A percentile compares a stretch with the other conserved stretches of the same genome.
Evolutionary conservation across 2,329 filamentous ascomycete species (phyloP).

Genomic region (Apiospora rasikravindrae): DNA sequence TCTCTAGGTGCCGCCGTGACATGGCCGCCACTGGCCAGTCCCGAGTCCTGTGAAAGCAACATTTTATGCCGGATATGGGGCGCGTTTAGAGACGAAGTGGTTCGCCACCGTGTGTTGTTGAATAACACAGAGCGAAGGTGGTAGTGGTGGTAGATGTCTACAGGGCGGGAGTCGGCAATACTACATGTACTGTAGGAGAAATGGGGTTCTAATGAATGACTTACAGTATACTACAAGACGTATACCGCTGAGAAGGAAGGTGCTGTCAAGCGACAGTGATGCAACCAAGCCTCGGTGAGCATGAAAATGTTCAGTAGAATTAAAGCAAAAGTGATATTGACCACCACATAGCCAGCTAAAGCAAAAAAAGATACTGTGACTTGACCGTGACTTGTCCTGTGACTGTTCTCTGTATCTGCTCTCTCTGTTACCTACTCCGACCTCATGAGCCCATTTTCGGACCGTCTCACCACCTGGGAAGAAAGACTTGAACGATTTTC

Average conservation of each 20-base stretch:
- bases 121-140: not conserved
- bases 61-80: constrained; percentile 14
- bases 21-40: constrained; percentile 11
- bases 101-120: not conserved
- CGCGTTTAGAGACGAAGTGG: not conserved
- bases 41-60: constrained; percentile 25
- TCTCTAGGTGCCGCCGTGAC: not conserved
- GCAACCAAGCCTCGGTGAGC: not conserved
- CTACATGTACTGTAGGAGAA: not conserved
- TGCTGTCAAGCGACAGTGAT: not conserved
- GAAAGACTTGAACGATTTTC: constrained; percentile 6
- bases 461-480: constrained; percentile 3
- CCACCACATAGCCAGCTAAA: not conserved
- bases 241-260: constrained; percentile 3
- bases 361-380: not conserved
- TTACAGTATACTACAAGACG: constrained; percentile 7
- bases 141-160: not conserved
- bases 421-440: not conserved
- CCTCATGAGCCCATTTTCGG: constrained; percentile 12
- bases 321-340: not conserved
- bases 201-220: not conserved
- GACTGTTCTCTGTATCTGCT: not conserved
- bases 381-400: not conserved
- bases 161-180: not conserved
- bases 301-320: not conserved